Evolutionary conservation across 2,329 filamentous ascomycete species (phyloP), one percentile per base, ranked within the genome.

Genomic region (Ophiocordyceps unilateralis): DNA sequence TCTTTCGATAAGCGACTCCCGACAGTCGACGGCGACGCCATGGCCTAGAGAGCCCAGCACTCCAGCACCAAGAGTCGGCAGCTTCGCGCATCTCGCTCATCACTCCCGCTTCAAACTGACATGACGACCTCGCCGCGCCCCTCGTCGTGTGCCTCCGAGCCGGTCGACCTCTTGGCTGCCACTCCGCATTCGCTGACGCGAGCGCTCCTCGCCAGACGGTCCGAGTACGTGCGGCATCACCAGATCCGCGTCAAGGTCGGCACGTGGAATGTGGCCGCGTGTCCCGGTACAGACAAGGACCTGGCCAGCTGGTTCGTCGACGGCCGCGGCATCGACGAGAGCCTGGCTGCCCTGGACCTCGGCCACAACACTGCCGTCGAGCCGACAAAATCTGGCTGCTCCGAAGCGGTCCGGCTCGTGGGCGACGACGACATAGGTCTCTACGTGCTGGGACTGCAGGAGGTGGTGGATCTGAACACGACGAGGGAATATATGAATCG

Each of bases 201-300:
- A 47, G 74, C 75, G 24, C 67, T 96, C 34, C 74, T 81, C 55
- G 78, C 82, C 34, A 75, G 91, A 43, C 75, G 79, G 53, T 65
- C 74, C 41, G 88, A 96, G 58, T 98, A 88, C 58, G 81, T 82
- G 22, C 75, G 78, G 32, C 74, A 78, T 38, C 79, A 79, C 57
- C 73, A 73, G 41, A 76, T 94, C 51, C 80, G 79, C 49, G 74
- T 98, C 60, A 95, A 95, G 62, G 72, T 98, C 42, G 91, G 89
- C 37, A 82, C 84, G 0, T 98, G 91, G 91, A 98, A 98, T 61
- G 85, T 94, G 15, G 91, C 87, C 4, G 79, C 81, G 1, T 79
- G 83, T 49, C 77, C 83, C 12, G 86, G 83, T 21, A 87, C 86
- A 0, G 87, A 94, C 59, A 83, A 85, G 50, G 91, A 96, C 56